A percentile compares a stretch with the other conserved stretches of the same genome.
These are phyloP conservation scores for Trichosporon sp. DNA, from an alignment of 1,284 basidiomycete species.

Conservation along the genomic window DNA sequence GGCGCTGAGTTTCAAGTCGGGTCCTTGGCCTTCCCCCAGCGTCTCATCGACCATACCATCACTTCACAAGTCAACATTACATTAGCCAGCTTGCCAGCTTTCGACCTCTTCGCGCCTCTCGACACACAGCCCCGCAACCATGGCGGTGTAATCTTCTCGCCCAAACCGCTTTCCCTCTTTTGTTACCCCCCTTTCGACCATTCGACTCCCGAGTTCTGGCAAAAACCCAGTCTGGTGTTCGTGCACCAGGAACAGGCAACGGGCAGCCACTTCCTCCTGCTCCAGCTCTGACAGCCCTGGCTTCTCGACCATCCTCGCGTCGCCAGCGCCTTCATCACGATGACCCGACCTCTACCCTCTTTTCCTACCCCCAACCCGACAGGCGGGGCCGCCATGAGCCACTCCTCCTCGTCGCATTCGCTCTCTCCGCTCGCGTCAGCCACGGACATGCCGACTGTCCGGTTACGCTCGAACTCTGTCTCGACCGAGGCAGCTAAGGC, in stretches of 20 bases:
- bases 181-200: background rate
- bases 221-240: background rate
- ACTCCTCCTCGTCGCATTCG: constrained; percentile 8
- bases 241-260: background rate
- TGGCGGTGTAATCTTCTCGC: background rate
- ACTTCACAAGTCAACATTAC: background rate
- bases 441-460: constrained; percentile 1
- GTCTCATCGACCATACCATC: background rate
- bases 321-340: background rate
- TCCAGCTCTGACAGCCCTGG: background rate
- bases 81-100: background rate
- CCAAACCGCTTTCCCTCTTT: background rate
- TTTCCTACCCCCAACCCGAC: background rate
- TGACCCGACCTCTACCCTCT: constrained; percentile 5
- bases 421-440: background rate
- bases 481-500: background rate
- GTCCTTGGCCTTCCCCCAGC: background rate
- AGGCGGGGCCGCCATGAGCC: background rate
- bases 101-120: background rate
- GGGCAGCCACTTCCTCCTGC: background rate
- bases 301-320: background rate
- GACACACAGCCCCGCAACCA: background rate
- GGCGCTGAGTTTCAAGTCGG: background rate
- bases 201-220: background rate
- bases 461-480: constrained; percentile 13